Evolutionary conservation across 257 asterid genomes (phyloP).

Genomic region (Solanum infundibuliforme): DNA sequence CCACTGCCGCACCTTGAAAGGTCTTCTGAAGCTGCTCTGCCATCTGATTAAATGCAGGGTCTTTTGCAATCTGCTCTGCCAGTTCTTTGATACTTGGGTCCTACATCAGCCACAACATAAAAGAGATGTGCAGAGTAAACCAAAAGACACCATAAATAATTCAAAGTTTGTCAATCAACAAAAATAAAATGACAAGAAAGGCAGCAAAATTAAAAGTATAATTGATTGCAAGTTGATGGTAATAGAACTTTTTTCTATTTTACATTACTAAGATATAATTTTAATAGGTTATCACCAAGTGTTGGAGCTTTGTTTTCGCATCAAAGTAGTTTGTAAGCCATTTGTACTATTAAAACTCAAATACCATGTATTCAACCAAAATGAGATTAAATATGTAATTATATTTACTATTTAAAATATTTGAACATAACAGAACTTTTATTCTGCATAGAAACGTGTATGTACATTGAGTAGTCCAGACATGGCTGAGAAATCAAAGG

Average conservation of each 20-base stretch:
- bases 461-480: conserved; percentile 77
- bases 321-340: background rate
- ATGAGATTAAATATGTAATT: background rate
- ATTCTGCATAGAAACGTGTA: background rate
- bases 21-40: conserved; percentile 97
- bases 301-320: background rate
- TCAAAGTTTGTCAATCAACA: background rate
- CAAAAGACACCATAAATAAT: background rate
- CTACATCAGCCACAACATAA: conserved; percentile 17
- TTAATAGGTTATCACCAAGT: background rate
- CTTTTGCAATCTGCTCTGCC: conserved; percentile 91
- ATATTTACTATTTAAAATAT: background rate
- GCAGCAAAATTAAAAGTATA: background rate
- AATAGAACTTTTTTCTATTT: background rate
- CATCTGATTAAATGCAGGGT: conserved; percentile 90
- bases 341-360: background rate
- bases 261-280: background rate
- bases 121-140: background rate
- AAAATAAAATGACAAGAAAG: background rate
- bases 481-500: conserved; percentile 87
- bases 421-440: background rate
- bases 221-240: background rate
- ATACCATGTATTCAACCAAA: background rate
- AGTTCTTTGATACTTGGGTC: conserved; percentile 94
- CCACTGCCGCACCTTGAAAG: conserved; percentile 70